Conservation (phyloP, 1,139 yeast species). For the Geotrichum australiense region DNA sequence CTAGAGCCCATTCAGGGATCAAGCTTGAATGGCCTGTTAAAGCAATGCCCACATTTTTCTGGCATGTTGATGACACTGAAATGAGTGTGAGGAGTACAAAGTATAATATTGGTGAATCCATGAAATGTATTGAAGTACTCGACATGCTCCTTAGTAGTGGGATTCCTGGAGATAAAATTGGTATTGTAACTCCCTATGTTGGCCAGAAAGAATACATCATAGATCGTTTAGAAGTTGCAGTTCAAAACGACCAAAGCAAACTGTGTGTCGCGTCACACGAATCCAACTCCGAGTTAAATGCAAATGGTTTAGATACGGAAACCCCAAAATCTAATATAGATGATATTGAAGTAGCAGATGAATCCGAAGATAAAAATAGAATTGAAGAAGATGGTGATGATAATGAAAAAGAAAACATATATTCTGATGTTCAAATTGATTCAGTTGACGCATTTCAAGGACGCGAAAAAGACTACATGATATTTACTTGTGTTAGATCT, state of each 20-base stretch:
- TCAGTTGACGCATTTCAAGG: slow-evolving; percentile 98
- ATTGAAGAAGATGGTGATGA: too few species aligned
- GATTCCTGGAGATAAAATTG: slow-evolving; percentile 65
- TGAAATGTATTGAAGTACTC: slow-evolving; percentile 33
- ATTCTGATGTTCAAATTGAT: too few species aligned
- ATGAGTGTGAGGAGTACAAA: slow-evolving; percentile 36
- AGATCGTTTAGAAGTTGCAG: too few species aligned
- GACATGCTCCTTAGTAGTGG: slow-evolving; percentile 29
- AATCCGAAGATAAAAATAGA: too few species aligned
- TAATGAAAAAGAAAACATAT: too few species aligned
- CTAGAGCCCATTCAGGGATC: slow-evolving; percentile 52
- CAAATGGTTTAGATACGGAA: slow-evolving; percentile 47
- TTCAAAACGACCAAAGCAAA: too few species aligned
- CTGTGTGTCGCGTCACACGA: too few species aligned
- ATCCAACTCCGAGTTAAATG: too few species aligned
- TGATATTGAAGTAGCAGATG: slow-evolving; percentile 77
- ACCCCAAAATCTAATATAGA: slow-evolving; percentile 51
- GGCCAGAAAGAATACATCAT: too few species aligned
- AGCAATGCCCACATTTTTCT: slow-evolving; percentile 56
- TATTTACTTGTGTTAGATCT: slow-evolving; percentile 93
- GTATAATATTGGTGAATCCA: slow-evolving; percentile 3
- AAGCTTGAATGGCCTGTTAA: slow-evolving; percentile 66
- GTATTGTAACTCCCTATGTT: slow-evolving; percentile 89
- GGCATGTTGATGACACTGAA: slow-evolving; percentile 59
- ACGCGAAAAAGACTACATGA: slow-evolving; percentile 89